Percentiles rank a stretch among this genome's conserved stretches.
Evolutionary conservation across 2,329 filamentous ascomycete genomes (phyloP).

Genomic region (Colletotrichum ledebouriae): DNA sequence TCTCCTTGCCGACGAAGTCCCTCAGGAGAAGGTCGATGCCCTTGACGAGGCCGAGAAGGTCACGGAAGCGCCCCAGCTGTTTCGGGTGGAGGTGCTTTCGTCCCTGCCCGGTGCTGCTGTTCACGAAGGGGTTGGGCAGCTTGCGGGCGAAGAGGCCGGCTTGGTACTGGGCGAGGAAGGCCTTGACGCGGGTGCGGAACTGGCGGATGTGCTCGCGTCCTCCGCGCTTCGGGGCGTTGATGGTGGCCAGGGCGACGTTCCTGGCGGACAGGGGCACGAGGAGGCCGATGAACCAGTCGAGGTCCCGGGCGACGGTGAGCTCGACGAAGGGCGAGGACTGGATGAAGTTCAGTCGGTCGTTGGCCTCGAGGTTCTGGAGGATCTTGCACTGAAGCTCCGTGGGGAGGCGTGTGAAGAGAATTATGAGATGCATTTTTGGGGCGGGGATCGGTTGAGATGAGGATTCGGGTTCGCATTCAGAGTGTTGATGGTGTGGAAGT

Average conservation of each 20-base stretch:
- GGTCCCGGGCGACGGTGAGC: not conserved
- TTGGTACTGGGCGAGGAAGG: not conserved
- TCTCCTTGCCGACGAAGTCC: not conserved
- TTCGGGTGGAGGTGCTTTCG: not conserved
- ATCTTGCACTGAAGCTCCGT: not conserved
- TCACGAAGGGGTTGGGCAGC: not conserved
- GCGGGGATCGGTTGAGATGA: too few relatives aligned
- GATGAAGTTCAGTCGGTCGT: slow-evolving; percentile 8
- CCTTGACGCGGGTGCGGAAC: slow-evolving; percentile 17
- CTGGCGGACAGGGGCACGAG: not conserved
- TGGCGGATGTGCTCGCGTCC: slow-evolving; percentile 16
- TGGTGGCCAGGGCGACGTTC: not conserved
- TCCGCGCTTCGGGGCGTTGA: slow-evolving; percentile 13
- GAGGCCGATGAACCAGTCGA: slow-evolving; percentile 1
- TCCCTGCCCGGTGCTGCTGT: not conserved
- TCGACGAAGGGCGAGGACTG: not conserved
- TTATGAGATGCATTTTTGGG: too few relatives aligned
- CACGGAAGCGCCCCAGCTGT: slow-evolving; percentile 1
- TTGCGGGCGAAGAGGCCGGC: not conserved
- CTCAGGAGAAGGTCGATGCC: slow-evolving; percentile 6
- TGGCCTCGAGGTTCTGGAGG: slow-evolving; percentile 2
- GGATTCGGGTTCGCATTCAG: too few relatives aligned
- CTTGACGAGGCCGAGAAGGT: slow-evolving; percentile 1
- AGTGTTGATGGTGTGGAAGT: too few relatives aligned
- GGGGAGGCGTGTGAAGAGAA: not conserved